Evolutionary conservation across 2,329 filamentous ascomycete species (phyloP).

Genomic region (Amauroascus niger): DNA sequence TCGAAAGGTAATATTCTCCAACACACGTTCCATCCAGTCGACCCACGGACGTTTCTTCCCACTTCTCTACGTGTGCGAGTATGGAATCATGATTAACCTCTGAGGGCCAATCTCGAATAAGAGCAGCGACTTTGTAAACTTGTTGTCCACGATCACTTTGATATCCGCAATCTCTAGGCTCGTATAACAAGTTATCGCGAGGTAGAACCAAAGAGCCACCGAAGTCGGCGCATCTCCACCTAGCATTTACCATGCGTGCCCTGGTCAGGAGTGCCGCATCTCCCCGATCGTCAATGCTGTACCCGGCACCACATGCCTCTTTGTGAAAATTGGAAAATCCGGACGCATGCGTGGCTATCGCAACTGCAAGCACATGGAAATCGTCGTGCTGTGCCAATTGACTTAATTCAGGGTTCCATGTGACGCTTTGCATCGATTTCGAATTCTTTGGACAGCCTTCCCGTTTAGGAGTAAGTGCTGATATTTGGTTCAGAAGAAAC

Average conservation of each 20-base stretch:
- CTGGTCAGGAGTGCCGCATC: constrained; percentile 18
- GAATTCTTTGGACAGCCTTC: constrained; percentile 23
- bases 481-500: constrained; percentile 19
- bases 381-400: constrained; percentile 19
- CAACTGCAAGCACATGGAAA: constrained; percentile 15
- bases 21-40: constrained; percentile 3
- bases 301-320: background rate
- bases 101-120: constrained; percentile 17
- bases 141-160: constrained; percentile 10
- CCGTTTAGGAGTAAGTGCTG: constrained; percentile 21
- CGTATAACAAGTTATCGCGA: constrained; percentile 7
- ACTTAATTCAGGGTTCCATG: constrained; percentile 19
- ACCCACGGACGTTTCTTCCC: background rate
- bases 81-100: constrained; percentile 1
- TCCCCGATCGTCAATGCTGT: constrained; percentile 1
- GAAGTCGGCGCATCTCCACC: constrained; percentile 12
- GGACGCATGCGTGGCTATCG: constrained; percentile 15
- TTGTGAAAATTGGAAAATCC: constrained; percentile 13
- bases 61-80: constrained; percentile 5
- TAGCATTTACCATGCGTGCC: constrained; percentile 11
- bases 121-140: constrained; percentile 16
- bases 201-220: background rate
- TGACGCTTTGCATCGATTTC: constrained; percentile 20
- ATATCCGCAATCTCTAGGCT: constrained; percentile 10
- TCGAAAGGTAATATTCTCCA: constrained; percentile 10